Base-by-base conservation (phyloP, 202 grass and related monocot species). In the Setaria viridis region DNA sequence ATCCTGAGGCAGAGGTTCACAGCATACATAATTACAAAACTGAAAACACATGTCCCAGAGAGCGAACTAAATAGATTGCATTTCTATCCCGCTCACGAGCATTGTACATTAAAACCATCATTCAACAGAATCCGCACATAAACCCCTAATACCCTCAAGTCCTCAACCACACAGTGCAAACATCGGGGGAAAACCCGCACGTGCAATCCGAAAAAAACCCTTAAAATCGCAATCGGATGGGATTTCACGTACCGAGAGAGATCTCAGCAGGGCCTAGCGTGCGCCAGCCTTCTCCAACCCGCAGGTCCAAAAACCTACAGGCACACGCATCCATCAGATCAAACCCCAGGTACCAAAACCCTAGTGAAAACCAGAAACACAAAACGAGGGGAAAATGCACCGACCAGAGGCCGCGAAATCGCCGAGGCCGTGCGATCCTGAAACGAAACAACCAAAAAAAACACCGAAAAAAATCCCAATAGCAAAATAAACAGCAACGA, bases 301-400 rank as follows among this genome's bases (percentile, higher is more conserved):
- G 25, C 51, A 83, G 62, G 48, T 70, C 87, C 67, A 57, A 14
- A 72, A 80, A 54, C 89, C 89, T 87, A 55, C 68, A 87, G 10
- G 21, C 80, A 76, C 80, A 70, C 2, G 17, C 76, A 87, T 11
- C 11, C 75, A 75, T 47, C 63, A 70, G 73, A 86, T 86, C 48
- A 90, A 86, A 72, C 56, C 66, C 55, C 72, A 13, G 4, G 14
- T 5, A 0, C 1, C 21, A 37, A 81, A 81, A 85, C 46, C 72
- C 72, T 58, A 82, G 1, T 3, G 3, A 82, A 78, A 78, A 21
- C 50, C 11, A 43, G 7, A 80, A 16, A 41, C 35, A n/a, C 30
- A 16, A 14, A 16, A 76, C 6, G 35, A 60, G 11, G 60, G n/a
- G 14, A 8, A 11, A 81, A 62, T 45, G 7, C 65, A 73, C 88